phyloP scores from a whole-genome alignment of 2,329 filamentous ascomycete genomes.

The Gnomoniopsis smithogilvyi region DNA sequence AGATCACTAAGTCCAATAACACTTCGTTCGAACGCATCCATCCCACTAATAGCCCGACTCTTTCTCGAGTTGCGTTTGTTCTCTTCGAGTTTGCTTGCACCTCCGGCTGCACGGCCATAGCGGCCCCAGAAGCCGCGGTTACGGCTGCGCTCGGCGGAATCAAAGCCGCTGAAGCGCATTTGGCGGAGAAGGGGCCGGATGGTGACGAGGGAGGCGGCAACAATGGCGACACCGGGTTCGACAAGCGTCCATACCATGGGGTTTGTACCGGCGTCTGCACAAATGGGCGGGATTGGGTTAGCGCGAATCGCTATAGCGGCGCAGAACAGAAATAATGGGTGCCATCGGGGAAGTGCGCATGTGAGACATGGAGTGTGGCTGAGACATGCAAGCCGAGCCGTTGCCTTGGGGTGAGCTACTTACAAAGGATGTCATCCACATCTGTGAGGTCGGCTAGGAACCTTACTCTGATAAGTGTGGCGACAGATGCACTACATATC shows the following conservation, averaged over 20 bases:
- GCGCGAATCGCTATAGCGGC: no score
- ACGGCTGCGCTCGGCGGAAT: conserved; percentile 34
- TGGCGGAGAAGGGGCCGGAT: conserved; percentile 51
- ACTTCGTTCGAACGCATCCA: conserved; percentile 32
- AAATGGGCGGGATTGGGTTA: not conserved
- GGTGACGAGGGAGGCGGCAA: conserved; percentile 51
- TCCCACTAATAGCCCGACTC: conserved; percentile 19
- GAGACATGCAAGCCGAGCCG: not conserved
- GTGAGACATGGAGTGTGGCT: not conserved
- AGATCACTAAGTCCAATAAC: conserved; percentile 36
- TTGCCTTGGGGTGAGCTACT: conserved; percentile 17
- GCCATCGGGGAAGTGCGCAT: not conserved
- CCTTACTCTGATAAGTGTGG: conserved; percentile 49
- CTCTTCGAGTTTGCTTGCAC: conserved; percentile 3
- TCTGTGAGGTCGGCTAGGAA: conserved; percentile 44
- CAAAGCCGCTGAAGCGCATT: conserved; percentile 45
- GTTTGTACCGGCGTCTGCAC: conserved; percentile 43
- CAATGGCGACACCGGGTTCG: conserved; percentile 53
- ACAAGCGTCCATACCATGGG: conserved; percentile 56
- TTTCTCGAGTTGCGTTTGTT: not conserved
- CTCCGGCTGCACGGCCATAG: conserved; percentile 28
- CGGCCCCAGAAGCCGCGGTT: conserved; percentile 27
- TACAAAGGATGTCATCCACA: conserved; percentile 46
- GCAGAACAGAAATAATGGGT: not conserved
- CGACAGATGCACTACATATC: conserved; percentile 47